A percentile compares a stretch with the other conserved stretches of the same genome.
Evolutionary conservation across 1,284 basidiomycete genomes (phyloP).

Genomic region (Ceratobasidium sp.): DNA sequence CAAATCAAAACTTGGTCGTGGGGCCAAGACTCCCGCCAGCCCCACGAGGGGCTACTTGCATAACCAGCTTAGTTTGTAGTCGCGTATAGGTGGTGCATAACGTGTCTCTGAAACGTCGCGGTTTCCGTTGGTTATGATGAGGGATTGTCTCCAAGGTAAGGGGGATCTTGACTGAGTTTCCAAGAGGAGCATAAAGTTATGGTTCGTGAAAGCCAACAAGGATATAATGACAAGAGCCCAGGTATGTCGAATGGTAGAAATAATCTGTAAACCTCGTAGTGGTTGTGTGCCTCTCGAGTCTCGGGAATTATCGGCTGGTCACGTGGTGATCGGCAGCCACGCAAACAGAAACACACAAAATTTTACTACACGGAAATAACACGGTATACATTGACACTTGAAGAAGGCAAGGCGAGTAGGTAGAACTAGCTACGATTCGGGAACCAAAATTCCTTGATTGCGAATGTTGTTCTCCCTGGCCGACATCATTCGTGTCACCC

Average conservation of each 20-base stretch:
- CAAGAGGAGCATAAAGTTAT: background rate
- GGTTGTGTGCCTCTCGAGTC: too few relatives aligned
- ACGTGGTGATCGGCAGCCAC: background rate
- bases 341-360: slow-evolving; percentile 5
- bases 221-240: background rate
- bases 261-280: background rate
- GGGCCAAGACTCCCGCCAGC: background rate
- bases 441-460: slow-evolving; percentile 45
- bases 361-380: background rate
- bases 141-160: too few relatives aligned
- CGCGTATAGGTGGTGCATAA: too few relatives aligned
- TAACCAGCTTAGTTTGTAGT: too few relatives aligned
- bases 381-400: background rate
- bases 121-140: too few relatives aligned
- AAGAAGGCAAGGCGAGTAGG: background rate
- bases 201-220: background rate
- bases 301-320: background rate
- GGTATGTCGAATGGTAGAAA: background rate
- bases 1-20: background rate
- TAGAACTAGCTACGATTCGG: slow-evolving; percentile 1
- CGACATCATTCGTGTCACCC: slow-evolving; percentile 59
- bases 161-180: too few relatives aligned
- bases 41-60: background rate
- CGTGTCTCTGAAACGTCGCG: too few relatives aligned
- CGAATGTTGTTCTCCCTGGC: slow-evolving; percentile 55